Evolutionary conservation across 352 stramenopile genomes (phyloP), one percentile per base, ranked within the genome.

Genomic region (Thalassiosira allenii): DNA sequence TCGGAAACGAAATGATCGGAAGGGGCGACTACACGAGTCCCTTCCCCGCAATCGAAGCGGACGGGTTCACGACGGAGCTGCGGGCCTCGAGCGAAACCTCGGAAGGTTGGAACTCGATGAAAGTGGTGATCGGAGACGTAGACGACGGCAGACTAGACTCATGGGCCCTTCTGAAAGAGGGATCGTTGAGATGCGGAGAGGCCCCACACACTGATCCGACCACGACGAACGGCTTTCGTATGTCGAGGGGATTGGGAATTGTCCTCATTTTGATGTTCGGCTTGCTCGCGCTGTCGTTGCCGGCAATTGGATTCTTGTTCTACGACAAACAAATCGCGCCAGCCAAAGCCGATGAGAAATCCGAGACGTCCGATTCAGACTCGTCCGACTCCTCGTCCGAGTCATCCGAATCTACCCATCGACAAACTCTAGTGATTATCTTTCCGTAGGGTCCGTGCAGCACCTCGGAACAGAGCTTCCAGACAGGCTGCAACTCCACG

Each of bases 51-150:
- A 59, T 75, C 14, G 66, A 75, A 59, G 66, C 66, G 27, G 53
- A 66, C 58, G 66, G 66, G 25, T 64, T 78, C 32, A 78, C 68
- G 33, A 64, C 43, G 9, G 25, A 70, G 20, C 41, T 78, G 56
- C 58, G 33, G 30, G 58, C 56, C 9, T 8, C 49, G 27, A 32
- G 17, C 37, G 12, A 41, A 20, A 41, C 22, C 12, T 9, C 22
- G 47, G 44, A 23, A 1, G 56, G 56, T 51, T 78, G 68, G 57
- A 70, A 70, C 32, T 33, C 32, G 0, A 68, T 69, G 22, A 70
- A 75, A 53, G 27, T 78, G 12, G 47, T 29, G 1, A 68, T 70
- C 4, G 44, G 66, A 25, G 66, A 75, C 27, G 40, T 44, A 22
- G 33, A 27, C 9, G 53, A 75, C 30, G 51, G 25, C 27, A 47